A percentile compares a stretch with the other conserved stretches of the same genome.
These are phyloP conservation scores for Stromatinia cepivora DNA, from an alignment of 2,329 filamentous ascomycete species.

Conservation along the genomic window DNA sequence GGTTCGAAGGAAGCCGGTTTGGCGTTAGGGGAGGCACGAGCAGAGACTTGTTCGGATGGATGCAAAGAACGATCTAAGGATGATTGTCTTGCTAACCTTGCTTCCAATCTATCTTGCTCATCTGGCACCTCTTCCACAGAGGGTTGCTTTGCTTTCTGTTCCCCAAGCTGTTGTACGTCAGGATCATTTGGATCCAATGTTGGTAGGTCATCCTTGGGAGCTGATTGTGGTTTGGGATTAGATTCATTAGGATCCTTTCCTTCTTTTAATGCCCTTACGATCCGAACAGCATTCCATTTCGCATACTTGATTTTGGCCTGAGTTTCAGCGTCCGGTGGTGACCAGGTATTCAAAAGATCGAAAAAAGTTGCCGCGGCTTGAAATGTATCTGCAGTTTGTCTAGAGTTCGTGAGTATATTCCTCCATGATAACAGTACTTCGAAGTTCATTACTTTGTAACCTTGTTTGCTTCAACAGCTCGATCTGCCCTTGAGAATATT, in stretches of 20 bases:
- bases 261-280: slow-evolving; percentile 85
- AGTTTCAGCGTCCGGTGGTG: slow-evolving; percentile 69
- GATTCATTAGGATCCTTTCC: slow-evolving; percentile 89
- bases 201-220: slow-evolving; percentile 48
- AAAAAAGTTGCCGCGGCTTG: slow-evolving; percentile 91
- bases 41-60: slow-evolving; percentile 42
- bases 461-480: slow-evolving; percentile 77
- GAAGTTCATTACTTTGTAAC: slow-evolving; percentile 71
- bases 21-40: slow-evolving; percentile 32
- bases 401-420: not conserved
- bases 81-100: slow-evolving; percentile 48
- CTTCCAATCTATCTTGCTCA: slow-evolving; percentile 51
- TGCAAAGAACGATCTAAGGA: slow-evolving; percentile 52
- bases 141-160: slow-evolving; percentile 43
- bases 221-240: slow-evolving; percentile 67
- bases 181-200: slow-evolving; percentile 63
- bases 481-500: slow-evolving; percentile 81
- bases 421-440: not conserved
- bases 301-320: slow-evolving; percentile 90
- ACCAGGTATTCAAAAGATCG: slow-evolving; percentile 85
- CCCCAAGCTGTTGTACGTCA: slow-evolving; percentile 57
- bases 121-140: slow-evolving; percentile 60
- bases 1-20: slow-evolving; percentile 40
- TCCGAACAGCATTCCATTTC: slow-evolving; percentile 92
- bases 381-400: slow-evolving; percentile 88